Conservation (phyloP, 2,329 filamentous ascomycete species). For the Byssochlamys sp. region DNA sequence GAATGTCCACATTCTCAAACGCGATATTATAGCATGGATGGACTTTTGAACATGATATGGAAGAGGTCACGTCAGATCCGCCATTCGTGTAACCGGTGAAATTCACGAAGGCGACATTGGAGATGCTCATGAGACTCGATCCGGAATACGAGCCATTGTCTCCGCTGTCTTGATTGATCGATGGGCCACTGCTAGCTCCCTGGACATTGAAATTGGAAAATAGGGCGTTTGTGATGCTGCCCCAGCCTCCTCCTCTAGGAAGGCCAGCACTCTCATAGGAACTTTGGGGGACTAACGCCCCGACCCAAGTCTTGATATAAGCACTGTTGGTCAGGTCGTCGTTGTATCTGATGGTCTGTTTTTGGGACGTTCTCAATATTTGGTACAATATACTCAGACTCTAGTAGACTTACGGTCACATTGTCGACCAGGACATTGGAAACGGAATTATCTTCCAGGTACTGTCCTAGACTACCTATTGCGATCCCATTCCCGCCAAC, state of each 20-base stretch:
- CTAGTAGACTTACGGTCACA: conserved; percentile 19
- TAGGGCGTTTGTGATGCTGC: conserved; percentile 41
- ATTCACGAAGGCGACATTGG: conserved; percentile 42
- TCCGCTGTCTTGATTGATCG: conserved; percentile 42
- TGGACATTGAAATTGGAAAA: conserved; percentile 44
- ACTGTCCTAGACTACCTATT: conserved; percentile 46
- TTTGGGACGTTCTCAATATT: background rate
- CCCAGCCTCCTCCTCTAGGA: conserved; percentile 47
- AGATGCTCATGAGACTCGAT: conserved; percentile 43
- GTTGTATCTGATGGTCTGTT: conserved; percentile 36
- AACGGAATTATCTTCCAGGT: conserved; percentile 45
- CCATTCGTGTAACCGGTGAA: conserved; percentile 42
- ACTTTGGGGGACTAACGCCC: conserved; percentile 37
- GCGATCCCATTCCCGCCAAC: conserved; percentile 45
- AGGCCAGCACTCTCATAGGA: conserved; percentile 42
- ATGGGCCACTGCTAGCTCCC: conserved; percentile 36
- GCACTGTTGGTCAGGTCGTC: conserved; percentile 40
- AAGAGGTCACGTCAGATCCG: conserved; percentile 24
- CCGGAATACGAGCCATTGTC: conserved; percentile 42
- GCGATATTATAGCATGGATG: conserved; percentile 45
- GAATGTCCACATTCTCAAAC: conserved; percentile 34
- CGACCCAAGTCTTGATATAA: conserved; percentile 51
- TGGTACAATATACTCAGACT: background rate
- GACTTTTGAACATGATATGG: conserved; percentile 40
- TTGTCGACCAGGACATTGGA: conserved; percentile 41